Conservation (phyloP, 306 rosid genomes). For the Fragaria nilgerrensis region DNA sequence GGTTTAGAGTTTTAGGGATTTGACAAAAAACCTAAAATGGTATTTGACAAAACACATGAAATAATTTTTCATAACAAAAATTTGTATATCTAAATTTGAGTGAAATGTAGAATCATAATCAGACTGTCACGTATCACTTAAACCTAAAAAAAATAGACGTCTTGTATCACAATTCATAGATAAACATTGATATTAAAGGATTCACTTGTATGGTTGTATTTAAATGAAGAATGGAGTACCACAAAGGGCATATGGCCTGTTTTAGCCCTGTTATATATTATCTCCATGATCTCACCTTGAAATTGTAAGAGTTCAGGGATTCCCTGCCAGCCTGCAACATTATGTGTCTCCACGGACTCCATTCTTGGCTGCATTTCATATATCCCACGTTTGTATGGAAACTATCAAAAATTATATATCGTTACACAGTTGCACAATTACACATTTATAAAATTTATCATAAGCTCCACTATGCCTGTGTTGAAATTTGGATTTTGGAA, state of each 20-base stretch:
- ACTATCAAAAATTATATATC: background rate
- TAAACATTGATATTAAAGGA: background rate
- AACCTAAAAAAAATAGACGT: background rate
- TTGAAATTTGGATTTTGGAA: background rate
- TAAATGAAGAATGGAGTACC: background rate
- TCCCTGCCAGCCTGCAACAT: slow-evolving; percentile 9
- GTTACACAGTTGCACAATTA: background rate
- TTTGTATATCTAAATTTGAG: no score
- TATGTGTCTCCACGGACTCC: background rate
- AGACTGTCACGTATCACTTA: no score
- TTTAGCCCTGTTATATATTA: background rate
- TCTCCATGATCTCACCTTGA: background rate
- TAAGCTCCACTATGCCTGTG: background rate
- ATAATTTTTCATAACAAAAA: no score
- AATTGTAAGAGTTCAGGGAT: background rate
- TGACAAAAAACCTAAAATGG: no score
- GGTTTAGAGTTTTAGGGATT: no score
- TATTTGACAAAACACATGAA: no score
- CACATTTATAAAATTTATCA: background rate
- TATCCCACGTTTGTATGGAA: background rate
- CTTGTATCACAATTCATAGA: background rate
- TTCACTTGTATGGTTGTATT: background rate
- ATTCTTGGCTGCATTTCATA: background rate
- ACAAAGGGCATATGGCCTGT: background rate
- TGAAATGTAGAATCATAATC: no score